phyloP scores from a whole-genome alignment of 225 moss, liverwort and hornwort species.

The Bryoerythrophyllum caledonicum region DNA sequence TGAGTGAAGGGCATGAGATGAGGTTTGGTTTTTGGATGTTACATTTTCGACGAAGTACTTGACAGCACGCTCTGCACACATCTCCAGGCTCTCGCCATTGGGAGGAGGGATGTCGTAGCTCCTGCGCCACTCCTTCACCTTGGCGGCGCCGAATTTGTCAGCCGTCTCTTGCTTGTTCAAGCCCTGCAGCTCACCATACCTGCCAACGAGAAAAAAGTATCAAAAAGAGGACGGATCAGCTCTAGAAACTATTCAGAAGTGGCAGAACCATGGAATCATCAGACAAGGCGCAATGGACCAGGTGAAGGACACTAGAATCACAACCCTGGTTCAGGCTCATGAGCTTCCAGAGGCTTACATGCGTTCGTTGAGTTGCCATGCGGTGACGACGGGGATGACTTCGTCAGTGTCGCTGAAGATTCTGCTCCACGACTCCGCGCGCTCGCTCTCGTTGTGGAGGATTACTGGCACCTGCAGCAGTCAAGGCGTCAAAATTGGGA shows the following conservation, averaged over 20 bases:
- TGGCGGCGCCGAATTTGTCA: slow-evolving; percentile 66
- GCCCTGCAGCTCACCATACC: slow-evolving; percentile 82
- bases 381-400: slow-evolving; percentile 73
- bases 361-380: slow-evolving; percentile 87
- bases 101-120: slow-evolving; percentile 83
- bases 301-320: no score
- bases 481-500: no score
- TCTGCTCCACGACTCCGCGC: slow-evolving; percentile 72
- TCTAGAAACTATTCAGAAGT: not conserved
- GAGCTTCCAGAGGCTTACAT: slow-evolving; percentile 46
- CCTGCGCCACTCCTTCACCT: slow-evolving; percentile 75
- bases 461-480: slow-evolving; percentile 72
- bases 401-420: slow-evolving; percentile 64
- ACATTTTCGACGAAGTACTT: slow-evolving; percentile 65
- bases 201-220: not conserved
- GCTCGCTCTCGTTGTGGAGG: slow-evolving; percentile 73
- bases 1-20: not conserved
- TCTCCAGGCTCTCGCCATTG: slow-evolving; percentile 78
- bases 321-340: not conserved
- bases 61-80: slow-evolving; percentile 83
- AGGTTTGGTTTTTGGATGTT: not conserved
- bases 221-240: not conserved
- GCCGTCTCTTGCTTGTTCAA: slow-evolving; percentile 87
- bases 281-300: no score
- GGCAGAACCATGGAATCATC: not conserved